These are phyloP conservation scores for Talaromyces thailandensis DNA, from an alignment of 495 filamentous ascomycete species.

Conservation along the genomic window DNA sequence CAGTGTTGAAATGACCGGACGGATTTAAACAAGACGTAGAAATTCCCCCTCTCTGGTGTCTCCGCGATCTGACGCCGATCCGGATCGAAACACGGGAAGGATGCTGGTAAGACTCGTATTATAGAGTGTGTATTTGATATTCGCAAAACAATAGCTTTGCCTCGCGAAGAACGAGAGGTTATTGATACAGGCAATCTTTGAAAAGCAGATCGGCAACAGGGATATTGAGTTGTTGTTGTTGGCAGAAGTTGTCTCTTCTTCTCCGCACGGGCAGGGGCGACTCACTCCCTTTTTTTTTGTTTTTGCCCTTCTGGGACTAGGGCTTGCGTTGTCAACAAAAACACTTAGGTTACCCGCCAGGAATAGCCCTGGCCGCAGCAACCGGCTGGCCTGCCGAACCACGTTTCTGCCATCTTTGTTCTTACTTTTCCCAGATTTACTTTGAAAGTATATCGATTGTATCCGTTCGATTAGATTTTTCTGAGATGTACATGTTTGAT, in stretches of 20 bases:
- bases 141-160: not conserved
- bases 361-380: not conserved
- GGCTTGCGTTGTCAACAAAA: not conserved
- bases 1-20: not conserved
- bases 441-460: too few species aligned
- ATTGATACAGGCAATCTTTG: not conserved
- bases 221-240: not conserved
- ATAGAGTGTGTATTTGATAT: not conserved
- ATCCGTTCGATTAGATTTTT: too few species aligned
- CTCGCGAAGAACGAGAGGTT: not conserved
- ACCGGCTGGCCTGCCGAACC: not conserved
- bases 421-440: not conserved
- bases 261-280: slow-evolving; percentile 1
- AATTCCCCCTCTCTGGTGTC: not conserved
- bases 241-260: not conserved
- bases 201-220: not conserved
- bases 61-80: not conserved
- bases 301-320: not conserved
- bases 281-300: not conserved
- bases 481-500: not conserved
- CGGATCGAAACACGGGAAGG: not conserved
- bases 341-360: not conserved
- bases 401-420: not conserved
- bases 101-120: not conserved
- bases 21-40: not conserved